Conservation (phyloP, 805 yeast species). For the Candida manassasensis region DNA sequence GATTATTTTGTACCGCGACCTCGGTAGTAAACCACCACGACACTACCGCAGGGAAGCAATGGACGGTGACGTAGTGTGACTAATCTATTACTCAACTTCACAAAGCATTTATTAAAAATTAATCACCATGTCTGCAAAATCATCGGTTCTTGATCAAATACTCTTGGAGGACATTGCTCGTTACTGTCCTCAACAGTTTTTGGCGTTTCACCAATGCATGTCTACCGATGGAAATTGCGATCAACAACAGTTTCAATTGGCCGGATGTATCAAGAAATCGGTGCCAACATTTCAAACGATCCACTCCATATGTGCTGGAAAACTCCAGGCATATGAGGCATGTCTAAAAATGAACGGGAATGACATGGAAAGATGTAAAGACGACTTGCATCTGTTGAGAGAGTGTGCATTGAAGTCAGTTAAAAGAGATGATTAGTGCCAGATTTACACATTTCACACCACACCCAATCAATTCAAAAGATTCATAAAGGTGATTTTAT, state of each 20-base stretch:
- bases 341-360: constrained; percentile 52
- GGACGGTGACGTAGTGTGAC: too few relatives aligned
- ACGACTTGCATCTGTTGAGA: constrained; percentile 51
- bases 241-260: constrained; percentile 50
- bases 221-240: constrained; percentile 50
- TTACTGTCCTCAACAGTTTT: constrained; percentile 67
- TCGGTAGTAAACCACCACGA: too few relatives aligned
- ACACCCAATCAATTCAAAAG: too few relatives aligned
- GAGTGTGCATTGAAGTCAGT: constrained; percentile 48
- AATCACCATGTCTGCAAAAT: constrained; percentile 4
- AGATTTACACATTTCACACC: not conserved
- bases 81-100: too few relatives aligned
- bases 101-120: too few relatives aligned
- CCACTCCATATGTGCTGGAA: constrained; percentile 53
- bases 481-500: too few relatives aligned
- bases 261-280: constrained; percentile 55
- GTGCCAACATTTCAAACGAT: constrained; percentile 74
- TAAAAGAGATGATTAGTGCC: not conserved
- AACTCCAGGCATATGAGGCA: constrained; percentile 58
- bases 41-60: too few relatives aligned
- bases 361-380: constrained; percentile 47
- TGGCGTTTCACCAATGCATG: constrained; percentile 71
- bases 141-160: constrained; percentile 54
- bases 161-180: constrained; percentile 75
- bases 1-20: too few relatives aligned